These are phyloP conservation scores for Wolfiporia cocos DNA, from an alignment of 1,284 basidiomycete genomes.

Conservation along the genomic window DNA sequence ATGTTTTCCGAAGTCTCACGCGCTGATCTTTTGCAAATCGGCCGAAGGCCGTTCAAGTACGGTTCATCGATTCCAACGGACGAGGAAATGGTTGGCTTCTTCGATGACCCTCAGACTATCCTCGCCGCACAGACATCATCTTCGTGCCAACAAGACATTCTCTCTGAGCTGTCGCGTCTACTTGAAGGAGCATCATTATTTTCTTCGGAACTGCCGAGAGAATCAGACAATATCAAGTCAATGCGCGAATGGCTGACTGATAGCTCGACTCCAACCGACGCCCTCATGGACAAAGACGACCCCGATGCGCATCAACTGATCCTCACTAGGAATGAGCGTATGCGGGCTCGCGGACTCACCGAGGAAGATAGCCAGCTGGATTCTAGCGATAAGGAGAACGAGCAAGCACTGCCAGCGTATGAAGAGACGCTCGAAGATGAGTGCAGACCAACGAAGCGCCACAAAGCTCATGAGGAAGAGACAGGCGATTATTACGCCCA, in stretches of 20 bases:
- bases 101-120: background rate
- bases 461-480: conserved; percentile 7
- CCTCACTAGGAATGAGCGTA: conserved; percentile 18
- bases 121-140: background rate
- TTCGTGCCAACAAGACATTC: background rate
- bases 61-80: conserved; percentile 39
- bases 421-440: background rate
- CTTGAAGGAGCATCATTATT: background rate
- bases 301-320: conserved; percentile 9
- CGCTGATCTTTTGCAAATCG: conserved; percentile 1
- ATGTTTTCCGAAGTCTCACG: background rate
- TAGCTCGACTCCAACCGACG: background rate
- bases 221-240: background rate
- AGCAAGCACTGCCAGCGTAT: background rate
- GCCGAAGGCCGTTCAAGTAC: conserved; percentile 36
- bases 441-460: conserved; percentile 9
- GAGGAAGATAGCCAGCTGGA: conserved; percentile 7
- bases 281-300: background rate
- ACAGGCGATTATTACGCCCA: background rate
- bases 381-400: conserved; percentile 8
- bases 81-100: conserved; percentile 32
- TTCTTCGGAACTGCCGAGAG: background rate
- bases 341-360: conserved; percentile 12
- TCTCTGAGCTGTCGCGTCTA: background rate
- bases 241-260: background rate